phyloP scores from a whole-genome alignment of 768 basidiomycete species.

The Serpula lacrymans region DNA sequence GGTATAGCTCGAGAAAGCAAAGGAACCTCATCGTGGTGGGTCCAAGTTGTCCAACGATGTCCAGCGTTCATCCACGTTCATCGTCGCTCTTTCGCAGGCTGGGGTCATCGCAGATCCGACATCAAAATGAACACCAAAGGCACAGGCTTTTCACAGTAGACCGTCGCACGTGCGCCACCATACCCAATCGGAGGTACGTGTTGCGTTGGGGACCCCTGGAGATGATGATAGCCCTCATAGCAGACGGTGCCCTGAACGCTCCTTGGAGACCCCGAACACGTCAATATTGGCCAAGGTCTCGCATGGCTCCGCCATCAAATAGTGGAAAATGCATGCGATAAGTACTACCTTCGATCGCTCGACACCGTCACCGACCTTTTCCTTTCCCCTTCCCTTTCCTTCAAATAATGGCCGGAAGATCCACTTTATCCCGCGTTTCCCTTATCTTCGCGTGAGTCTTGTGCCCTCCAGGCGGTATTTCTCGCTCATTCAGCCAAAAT shows the following conservation, averaged over 20 bases:
- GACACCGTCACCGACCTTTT: not conserved
- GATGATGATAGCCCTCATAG: not conserved
- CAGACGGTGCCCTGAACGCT: not conserved
- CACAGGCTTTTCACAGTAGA: too few species aligned
- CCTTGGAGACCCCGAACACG: not conserved
- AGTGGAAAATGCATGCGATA: not conserved
- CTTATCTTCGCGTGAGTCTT: conserved; percentile 78
- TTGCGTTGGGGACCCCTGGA: not conserved
- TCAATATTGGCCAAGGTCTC: not conserved
- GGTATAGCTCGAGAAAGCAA: too few species aligned
- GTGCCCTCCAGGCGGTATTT: not conserved
- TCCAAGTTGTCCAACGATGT: too few species aligned
- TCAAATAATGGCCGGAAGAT: conserved; percentile 10
- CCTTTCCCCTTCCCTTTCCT: not conserved
- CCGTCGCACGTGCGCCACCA: not conserved
- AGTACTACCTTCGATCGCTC: not conserved
- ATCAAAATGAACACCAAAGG: too few species aligned
- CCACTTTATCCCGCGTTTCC: conserved; percentile 52
- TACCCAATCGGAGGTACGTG: not conserved
- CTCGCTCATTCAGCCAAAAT: conserved; percentile 1
- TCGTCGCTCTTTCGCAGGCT: too few species aligned
- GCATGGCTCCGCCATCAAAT: not conserved
- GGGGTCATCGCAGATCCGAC: too few species aligned
- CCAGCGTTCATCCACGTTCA: too few species aligned
- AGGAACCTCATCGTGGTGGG: too few species aligned